Evolutionary conservation across 1,284 basidiomycete species (phyloP), one percentile per base, ranked within the genome.

Genomic region (Melanopsichium pennsylvanicum): DNA sequence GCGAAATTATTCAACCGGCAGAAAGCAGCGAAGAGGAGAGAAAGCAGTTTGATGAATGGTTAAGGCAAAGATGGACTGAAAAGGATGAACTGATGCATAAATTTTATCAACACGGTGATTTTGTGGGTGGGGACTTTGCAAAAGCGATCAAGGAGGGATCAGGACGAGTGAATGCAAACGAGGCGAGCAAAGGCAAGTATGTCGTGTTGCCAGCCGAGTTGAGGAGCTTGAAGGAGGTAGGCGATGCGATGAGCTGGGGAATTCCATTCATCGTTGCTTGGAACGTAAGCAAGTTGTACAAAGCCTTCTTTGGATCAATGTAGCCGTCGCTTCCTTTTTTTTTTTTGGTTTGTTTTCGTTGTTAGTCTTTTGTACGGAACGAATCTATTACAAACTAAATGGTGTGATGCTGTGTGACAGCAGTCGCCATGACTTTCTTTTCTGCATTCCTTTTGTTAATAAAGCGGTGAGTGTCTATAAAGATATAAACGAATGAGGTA

Each of bases 31-130:
- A 87, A 43, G 80, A 82, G 22, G 92, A 96, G 73, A 88, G 87
- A 69, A 84, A 83, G 5, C 82, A 68, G 16, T 97, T 98, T 74
- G 92, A 95, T 63, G 60, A 83, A 9, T 98, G 95, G 95, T 82
- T 97, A 45, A 83, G 89, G 43, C 82, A 84, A 26, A 79, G 91
- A 43, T 98, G 95, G 93, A 81, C 84, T 25, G 86, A 89, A 67
- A 97, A 98, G 83, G 94, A 97, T 79, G 82, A 82, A 33, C 83
- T 87, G 43, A 88, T 97, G 81, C 85, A 86, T 32, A 81, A 76
- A 25, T 93, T 89, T 78, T 85, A 87, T 57, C 40, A 61, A 15
- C 57, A 76, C 10, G 82, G 82, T 5, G 61, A 75, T 51, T 81
- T 82, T 40, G 66, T 72, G 6, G 34, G 42, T 5, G 75, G 73